Conservation (phyloP, 805 yeast species). For the Lipomyces sp. region DNA sequence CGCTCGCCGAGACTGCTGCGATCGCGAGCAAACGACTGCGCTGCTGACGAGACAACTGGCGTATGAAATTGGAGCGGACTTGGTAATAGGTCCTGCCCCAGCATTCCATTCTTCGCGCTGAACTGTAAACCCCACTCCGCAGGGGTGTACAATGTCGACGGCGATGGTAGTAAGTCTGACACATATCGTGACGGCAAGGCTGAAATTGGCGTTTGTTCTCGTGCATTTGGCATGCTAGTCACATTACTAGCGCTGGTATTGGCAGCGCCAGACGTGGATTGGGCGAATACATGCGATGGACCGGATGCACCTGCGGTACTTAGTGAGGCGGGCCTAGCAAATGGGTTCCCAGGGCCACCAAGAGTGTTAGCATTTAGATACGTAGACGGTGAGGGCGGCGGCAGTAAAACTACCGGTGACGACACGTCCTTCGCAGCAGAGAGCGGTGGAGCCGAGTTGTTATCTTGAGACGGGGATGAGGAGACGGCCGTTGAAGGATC, state of each 20-base stretch:
- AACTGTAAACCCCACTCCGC: slow-evolving; percentile 36
- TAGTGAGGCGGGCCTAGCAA: slow-evolving; percentile 37
- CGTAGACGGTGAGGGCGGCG: slow-evolving; percentile 47
- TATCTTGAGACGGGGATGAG: slow-evolving; percentile 23
- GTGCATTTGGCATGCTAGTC: slow-evolving; percentile 42
- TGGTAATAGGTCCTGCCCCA: slow-evolving; percentile 40
- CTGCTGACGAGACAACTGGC: slow-evolving; percentile 38
- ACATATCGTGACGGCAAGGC: slow-evolving; percentile 74
- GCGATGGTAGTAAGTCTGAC: slow-evolving; percentile 77
- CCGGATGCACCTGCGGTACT: slow-evolving; percentile 6
- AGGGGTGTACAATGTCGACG: slow-evolving; percentile 66
- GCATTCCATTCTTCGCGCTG: slow-evolving; percentile 20
- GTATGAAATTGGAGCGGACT: slow-evolving; percentile 43
- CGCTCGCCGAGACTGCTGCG: slow-evolving; percentile 7
- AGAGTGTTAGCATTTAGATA: slow-evolving; percentile 40
- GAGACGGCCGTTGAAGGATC: slow-evolving; percentile 29
- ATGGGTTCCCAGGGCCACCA: slow-evolving; percentile 47
- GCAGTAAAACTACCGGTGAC: slow-evolving; percentile 42
- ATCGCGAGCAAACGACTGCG: slow-evolving; percentile 26
- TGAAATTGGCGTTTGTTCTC: slow-evolving; percentile 72
- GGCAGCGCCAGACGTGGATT: slow-evolving; percentile 21
- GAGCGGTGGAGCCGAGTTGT: slow-evolving; percentile 28
- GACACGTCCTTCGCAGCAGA: slow-evolving; percentile 39
- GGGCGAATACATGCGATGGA: slow-evolving; percentile 6
- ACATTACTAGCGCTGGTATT: slow-evolving; percentile 40